These are phyloP conservation scores for Solanum sejunctum DNA, from an alignment of 257 asterid genomes.

Conservation along the genomic window DNA sequence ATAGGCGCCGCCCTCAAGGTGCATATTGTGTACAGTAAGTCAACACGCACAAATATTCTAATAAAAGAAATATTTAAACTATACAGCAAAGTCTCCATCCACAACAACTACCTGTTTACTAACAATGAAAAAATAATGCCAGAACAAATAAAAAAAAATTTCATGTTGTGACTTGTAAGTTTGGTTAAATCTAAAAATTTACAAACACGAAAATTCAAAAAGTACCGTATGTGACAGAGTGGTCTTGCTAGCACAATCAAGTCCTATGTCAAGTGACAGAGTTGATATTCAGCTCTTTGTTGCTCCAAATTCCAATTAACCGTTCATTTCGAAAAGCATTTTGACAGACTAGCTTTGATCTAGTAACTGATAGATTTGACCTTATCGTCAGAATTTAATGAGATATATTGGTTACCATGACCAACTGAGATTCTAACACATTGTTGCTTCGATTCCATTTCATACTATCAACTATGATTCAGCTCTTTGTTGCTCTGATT, in stretches of 20 bases:
- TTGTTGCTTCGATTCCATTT: neutral
- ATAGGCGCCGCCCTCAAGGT: neutral
- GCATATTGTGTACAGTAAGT: neutral
- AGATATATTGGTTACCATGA: neutral
- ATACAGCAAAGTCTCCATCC: neutral
- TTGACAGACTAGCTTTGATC: neutral
- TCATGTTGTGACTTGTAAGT: neutral
- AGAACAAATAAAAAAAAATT: neutral
- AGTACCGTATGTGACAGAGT: neutral
- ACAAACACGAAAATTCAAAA: too few relatives aligned
- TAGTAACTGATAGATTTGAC: too few relatives aligned
- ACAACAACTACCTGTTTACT: neutral
- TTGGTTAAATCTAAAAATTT: neutral
- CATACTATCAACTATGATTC: neutral
- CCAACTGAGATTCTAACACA: neutral
- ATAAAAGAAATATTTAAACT: neutral
- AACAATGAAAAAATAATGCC: neutral
- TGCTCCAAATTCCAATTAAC: neutral
- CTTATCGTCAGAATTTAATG: neutral
- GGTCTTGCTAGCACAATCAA: neutral
- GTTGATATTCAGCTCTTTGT: neutral
- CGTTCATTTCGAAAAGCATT: neutral
- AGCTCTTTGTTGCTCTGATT: neutral
- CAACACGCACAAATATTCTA: neutral
- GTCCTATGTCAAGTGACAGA: neutral